phyloP scores from a whole-genome alignment of 1,139 yeast species.

The Magnusiomyces ingens region DNA sequence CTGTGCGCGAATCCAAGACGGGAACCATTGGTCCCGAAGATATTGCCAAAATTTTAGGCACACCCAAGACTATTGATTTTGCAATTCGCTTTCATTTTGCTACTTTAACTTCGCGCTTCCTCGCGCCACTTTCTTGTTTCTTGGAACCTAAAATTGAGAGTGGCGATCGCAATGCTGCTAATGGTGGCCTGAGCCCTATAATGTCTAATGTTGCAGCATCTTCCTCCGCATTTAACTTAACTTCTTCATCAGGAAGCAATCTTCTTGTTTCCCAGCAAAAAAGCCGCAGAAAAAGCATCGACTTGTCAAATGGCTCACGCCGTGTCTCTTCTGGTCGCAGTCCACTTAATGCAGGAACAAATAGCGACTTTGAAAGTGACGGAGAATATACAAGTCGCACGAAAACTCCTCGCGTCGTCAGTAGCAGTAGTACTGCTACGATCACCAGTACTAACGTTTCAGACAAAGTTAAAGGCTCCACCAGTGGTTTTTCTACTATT shows the following conservation, averaged over 20 bases:
- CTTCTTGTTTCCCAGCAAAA: not conserved
- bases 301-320: not conserved
- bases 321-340: too few species aligned
- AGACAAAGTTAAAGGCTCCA: too few species aligned
- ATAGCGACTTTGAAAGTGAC: too few species aligned
- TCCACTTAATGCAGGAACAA: too few species aligned
- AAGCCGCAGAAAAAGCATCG: not conserved
- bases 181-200: not conserved
- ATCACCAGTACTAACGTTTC: too few species aligned
- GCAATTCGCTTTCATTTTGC: constrained; percentile 16
- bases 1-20: not conserved
- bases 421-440: too few species aligned
- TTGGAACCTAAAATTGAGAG: constrained; percentile 7
- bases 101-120: constrained; percentile 14
- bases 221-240: not conserved
- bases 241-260: not conserved
- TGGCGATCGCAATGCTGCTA: not conserved
- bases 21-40: not conserved
- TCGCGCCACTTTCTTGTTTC: constrained; percentile 13
- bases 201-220: not conserved
- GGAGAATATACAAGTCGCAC: too few species aligned
- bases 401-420: too few species aligned
- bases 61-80: constrained; percentile 13
- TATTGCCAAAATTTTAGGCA: not conserved
- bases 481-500: too few species aligned